Evolutionary conservation across 345 rosid genomes (phyloP), one percentile per base, ranked within the genome.

Genomic region (Anastatica hierochuntica): DNA sequence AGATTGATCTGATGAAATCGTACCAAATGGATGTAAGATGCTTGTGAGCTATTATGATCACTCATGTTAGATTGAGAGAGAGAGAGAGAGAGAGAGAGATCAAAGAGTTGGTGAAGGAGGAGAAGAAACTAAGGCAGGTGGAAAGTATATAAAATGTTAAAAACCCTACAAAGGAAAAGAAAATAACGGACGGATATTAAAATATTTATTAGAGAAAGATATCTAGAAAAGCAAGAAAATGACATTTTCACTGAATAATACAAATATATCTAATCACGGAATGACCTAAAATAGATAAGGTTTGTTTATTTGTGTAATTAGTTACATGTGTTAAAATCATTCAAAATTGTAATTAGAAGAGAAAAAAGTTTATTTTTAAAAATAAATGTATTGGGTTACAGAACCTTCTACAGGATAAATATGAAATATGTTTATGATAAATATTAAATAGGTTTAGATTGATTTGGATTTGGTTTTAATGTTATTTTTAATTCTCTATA

Each of bases 1-100:
- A 31, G 36, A 9, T 31, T 9, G n/a, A 2, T 31, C 1, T n/a
- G n/a, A n/a, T n/a, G n/a, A n/a, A 31, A 31, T 9, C n/a, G 16
- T 72, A 79, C 90, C 90, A 72, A 39, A 60, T 74, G 86, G 55
- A 85, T 78, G 66, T 79, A 85, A 12, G 90, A 80, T 56, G 76
- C 76, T 46, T 81, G 69, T 24, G 84, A 71, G 43, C 53, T 56
- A 8, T 27, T 54, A 21, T 56, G 53, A 61, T 77, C 85, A 17
- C 47, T 75, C 83, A 76, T 76, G 71, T 34, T 49, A 24, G 3
- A 24, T 24, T n/a, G n/a, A n/a, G n/a, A n/a, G n/a, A n/a, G n/a
- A n/a, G n/a, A n/a, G n/a, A n/a, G n/a, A n/a, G n/a, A n/a, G n/a
- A n/a, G n/a, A n/a, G n/a, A n/a, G n/a, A n/a, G n/a, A n/a, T n/a